These are phyloP conservation scores for Microcera coccophila DNA, from an alignment of 2,329 filamentous ascomycete species.

Conservation along the genomic window DNA sequence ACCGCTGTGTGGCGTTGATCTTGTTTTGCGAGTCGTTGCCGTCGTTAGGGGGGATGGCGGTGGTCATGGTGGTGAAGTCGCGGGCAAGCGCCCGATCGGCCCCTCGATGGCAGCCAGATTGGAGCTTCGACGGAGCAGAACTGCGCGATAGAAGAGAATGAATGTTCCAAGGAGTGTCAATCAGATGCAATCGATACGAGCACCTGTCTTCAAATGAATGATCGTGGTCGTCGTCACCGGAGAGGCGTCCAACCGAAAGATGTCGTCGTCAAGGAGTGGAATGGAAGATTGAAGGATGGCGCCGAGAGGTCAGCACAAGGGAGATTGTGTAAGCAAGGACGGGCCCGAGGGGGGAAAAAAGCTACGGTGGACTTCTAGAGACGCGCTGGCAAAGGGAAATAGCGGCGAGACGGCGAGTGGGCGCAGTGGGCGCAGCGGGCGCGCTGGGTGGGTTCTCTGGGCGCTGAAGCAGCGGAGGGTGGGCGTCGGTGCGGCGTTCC, in stretches of 20 bases:
- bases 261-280: slow-evolving; percentile 19
- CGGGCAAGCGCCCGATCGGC: slow-evolving; percentile 39
- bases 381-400: slow-evolving; percentile 18
- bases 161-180: not conserved
- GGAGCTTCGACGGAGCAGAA: slow-evolving; percentile 15
- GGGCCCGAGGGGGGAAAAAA: slow-evolving; percentile 23
- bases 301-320: slow-evolving; percentile 18
- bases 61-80: slow-evolving; percentile 33
- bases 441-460: not conserved
- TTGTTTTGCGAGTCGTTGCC: slow-evolving; percentile 23
- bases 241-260: slow-evolving; percentile 21
- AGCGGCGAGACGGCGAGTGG: slow-evolving; percentile 22
- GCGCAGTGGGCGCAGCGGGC: not conserved
- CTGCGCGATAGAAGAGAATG: not conserved
- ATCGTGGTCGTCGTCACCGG: slow-evolving; percentile 19
- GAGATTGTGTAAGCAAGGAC: slow-evolving; percentile 30
- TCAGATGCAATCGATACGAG: slow-evolving; percentile 20
- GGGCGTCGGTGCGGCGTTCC: not conserved
- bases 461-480: not conserved
- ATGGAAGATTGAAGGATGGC: slow-evolving; percentile 12
- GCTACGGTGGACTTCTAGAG: slow-evolving; percentile 26
- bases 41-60: slow-evolving; percentile 28
- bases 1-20: slow-evolving; percentile 61
- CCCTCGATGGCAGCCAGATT: slow-evolving; percentile 37
- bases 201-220: not conserved